Base-by-base conservation (phyloP, 345 rosid species). In the Ricinus communis region DNA sequence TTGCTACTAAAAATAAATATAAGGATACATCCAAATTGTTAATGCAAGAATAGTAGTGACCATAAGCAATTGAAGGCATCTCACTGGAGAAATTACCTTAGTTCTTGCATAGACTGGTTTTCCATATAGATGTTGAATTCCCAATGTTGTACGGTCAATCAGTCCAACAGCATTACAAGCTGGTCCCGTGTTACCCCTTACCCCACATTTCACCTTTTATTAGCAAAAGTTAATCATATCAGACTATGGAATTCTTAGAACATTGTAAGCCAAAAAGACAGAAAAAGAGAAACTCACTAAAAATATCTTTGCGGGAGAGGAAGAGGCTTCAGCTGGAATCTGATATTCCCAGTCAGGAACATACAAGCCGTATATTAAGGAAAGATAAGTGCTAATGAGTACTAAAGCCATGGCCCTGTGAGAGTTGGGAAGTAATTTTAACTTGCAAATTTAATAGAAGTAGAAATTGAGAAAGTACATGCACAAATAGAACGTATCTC, bases 141-240 rank as follows among this genome's bases (percentile, higher is more conserved):
- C 97, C 74, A 93, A 58, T 54, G 87, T 54, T 60, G 68, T 78
- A 47, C 96, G 89, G 77, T 93, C 98, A 74, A 93, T 78, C 91
- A 91, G 83, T 79, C 97, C 98, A 67, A 80, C 92, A 60, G 82
- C 90, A 74, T 91, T 93, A 60, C 98, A 93, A 57, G 87, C 96
- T 61, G 98, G 97, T 78, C 87, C 89, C 3, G 89, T 91, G 81
- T 87, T 74, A 54, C 98, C 96, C 61, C 92, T 74, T 63, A 85
- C 86, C 57, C 84, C 91, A 45, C 98, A 93, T 77, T 87, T 87
- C 60, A 93, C 98, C 87, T 93, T 78, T 59, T n/a, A n/a, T n/a
- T n/a, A 68, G 70, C 27, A 75, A 31, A 73, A 72, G 15, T 9
- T n/a, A 53, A 68, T 5, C 40, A 51, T 52, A 25, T 24, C 33